Conservation (phyloP, 805 yeast genomes). For the Zygosaccharomyces lentus region DNA sequence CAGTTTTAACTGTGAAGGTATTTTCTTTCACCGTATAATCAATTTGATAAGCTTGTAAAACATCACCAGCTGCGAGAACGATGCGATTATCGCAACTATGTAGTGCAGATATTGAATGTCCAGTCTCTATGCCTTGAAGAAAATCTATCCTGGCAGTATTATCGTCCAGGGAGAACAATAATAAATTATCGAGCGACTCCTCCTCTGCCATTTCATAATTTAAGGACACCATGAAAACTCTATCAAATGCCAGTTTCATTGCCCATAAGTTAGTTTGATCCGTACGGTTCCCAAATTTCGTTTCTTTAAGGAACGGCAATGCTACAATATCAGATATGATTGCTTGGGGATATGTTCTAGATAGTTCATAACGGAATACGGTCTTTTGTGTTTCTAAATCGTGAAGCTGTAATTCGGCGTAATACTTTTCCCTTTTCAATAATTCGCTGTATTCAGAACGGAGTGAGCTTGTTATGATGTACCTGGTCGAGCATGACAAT, state of each 20-base stretch:
- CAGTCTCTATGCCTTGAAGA: slow-evolving; percentile 22
- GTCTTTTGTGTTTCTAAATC: slow-evolving; percentile 14
- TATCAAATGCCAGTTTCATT: slow-evolving; percentile 34
- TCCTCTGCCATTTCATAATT: slow-evolving; percentile 33
- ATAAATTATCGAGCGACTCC: slow-evolving; percentile 27
- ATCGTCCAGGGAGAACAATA: slow-evolving; percentile 38
- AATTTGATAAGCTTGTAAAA: slow-evolving; percentile 29
- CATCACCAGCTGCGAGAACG: slow-evolving; percentile 35
- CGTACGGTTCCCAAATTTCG: background rate
- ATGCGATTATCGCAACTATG: slow-evolving; percentile 28
- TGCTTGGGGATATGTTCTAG: slow-evolving; percentile 21
- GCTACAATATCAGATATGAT: slow-evolving; percentile 20
- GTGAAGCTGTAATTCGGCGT: slow-evolving; percentile 14
- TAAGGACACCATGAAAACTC: slow-evolving; percentile 38
- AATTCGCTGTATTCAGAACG: slow-evolving; percentile 8
- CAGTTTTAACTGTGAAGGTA: slow-evolving; percentile 27
- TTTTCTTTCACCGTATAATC: slow-evolving; percentile 36
- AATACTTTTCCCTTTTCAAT: slow-evolving; percentile 3
- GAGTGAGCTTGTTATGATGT: slow-evolving; percentile 15
- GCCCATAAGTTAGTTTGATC: slow-evolving; percentile 27
- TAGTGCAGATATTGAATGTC: slow-evolving; percentile 20
- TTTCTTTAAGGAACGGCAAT: slow-evolving; percentile 13
- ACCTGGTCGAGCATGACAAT: slow-evolving; percentile 17
- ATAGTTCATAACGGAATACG: slow-evolving; percentile 10
- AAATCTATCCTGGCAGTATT: slow-evolving; percentile 31